Base-by-base conservation (phyloP, 116 monocot genomes). In the Posidonia oceanica region DNA sequence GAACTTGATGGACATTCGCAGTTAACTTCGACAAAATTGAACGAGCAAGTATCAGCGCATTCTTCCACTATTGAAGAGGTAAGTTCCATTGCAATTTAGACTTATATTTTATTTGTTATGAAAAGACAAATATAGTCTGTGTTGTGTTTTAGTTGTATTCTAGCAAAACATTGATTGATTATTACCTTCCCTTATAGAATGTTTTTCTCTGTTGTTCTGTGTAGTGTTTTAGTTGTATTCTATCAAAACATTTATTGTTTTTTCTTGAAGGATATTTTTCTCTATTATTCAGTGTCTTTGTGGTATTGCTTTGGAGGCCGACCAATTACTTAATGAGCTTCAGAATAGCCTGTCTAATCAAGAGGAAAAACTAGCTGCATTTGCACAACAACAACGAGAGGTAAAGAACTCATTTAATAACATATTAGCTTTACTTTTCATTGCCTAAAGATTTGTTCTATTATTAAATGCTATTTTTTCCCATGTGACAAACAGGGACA, bases 201-300 rank as follows among this genome's bases (percentile, higher is more conserved):
- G 59, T 13, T 39, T 53, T 63, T 53, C 60, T 16, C 14, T 42
- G 4, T 60, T 65, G 38, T 53, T 41, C 63, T n/a, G n/a, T n/a
- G n/a, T n/a, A 98, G 97, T 87, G 89, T 74, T 86, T 98, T 65
- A 87, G 79, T 75, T 80, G 73, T 64, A 82, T 93, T 77, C n/a
- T n/a, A n/a, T n/a, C n/a, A n/a, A n/a, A n/a, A n/a, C n/a, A n/a
- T n/a, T n/a, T n/a, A n/a, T n/a, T n/a, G n/a, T n/a, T 86, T 17
- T 44, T 37, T 56, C 6, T 59, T 71, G 37, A 59, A 14, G 17
- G 17, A n/a, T 51, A 22, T 23, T 14, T 8, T 60, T 69, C 57
- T 23, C n/a, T 54, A 12, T 52, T 71, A 22, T 51, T 44, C 68
- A 98, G 97, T 87, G 89, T 72, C 85, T 98, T 66, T 86, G 79